These are phyloP conservation scores for Orobanche coerulescens DNA, from an alignment of 257 asterid genomes.

Conservation along the genomic window DNA sequence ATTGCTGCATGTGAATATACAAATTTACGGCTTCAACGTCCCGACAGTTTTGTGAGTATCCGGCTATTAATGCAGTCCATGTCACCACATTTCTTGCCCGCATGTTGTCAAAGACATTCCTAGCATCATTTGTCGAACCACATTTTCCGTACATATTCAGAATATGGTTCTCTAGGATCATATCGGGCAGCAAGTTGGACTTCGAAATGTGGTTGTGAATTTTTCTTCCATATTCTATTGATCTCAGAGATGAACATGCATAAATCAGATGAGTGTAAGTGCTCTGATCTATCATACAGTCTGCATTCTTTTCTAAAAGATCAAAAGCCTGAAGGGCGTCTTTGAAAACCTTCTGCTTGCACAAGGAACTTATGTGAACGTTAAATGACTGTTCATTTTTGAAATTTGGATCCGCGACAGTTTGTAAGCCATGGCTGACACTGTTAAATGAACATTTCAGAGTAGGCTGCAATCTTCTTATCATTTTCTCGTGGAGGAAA, in stretches of 20 bases:
- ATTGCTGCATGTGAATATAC: slow-evolving; percentile 45
- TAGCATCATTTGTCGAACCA: slow-evolving; percentile 48
- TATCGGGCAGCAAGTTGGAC: slow-evolving; percentile 40
- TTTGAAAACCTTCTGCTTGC: slow-evolving; percentile 47
- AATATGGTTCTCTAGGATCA: slow-evolving; percentile 61
- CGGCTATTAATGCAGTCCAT: slow-evolving; percentile 67
- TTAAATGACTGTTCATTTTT: slow-evolving; percentile 33
- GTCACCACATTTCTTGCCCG: slow-evolving; percentile 52
- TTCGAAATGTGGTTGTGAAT: slow-evolving; percentile 39
- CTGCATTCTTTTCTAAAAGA: slow-evolving; percentile 26
- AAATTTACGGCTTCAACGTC: slow-evolving; percentile 45
- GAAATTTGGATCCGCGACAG: slow-evolving; percentile 14
- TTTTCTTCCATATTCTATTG: slow-evolving; percentile 40
- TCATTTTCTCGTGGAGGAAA: slow-evolving; percentile 31
- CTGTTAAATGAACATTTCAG: slow-evolving; percentile 16
- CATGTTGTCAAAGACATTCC: slow-evolving; percentile 56
- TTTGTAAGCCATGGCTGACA: slow-evolving; percentile 22
- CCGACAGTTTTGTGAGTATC: slow-evolving; percentile 49
- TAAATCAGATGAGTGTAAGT: slow-evolving; percentile 46
- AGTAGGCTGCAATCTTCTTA: slow-evolving; percentile 23
- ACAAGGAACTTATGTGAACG: slow-evolving; percentile 40
- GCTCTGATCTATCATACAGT: slow-evolving; percentile 33
- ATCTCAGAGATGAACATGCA: slow-evolving; percentile 52
- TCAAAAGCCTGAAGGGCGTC: slow-evolving; percentile 50
- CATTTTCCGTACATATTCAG: slow-evolving; percentile 78